Percentiles rank a stretch among this genome's conserved stretches.
Conservation (phyloP, 257 asterid species). For the Ophiorrhiza pumila region DNA sequence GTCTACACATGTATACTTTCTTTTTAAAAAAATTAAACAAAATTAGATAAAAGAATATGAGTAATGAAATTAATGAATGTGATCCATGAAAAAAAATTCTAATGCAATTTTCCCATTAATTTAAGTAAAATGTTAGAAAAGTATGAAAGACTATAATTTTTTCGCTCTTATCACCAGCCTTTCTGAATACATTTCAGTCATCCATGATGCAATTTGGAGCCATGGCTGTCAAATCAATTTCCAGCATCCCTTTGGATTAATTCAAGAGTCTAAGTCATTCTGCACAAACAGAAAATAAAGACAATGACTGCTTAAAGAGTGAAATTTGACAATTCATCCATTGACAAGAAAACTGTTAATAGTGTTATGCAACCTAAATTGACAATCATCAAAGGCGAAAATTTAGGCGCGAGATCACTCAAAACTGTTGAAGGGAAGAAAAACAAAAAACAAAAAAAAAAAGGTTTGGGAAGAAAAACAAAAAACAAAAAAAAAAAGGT, state of each 20-base stretch:
- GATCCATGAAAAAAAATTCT: too few relatives aligned
- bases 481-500: too few relatives aligned
- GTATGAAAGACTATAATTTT: background rate
- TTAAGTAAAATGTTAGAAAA: too few relatives aligned
- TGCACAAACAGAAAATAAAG: background rate
- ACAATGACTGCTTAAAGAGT: background rate
- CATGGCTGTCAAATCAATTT: background rate
- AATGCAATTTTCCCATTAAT: too few relatives aligned
- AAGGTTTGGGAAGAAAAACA: too few relatives aligned
- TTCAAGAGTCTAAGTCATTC: background rate
- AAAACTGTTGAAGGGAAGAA: background rate
- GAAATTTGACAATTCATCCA: background rate
- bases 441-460: background rate
- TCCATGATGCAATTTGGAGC: background rate
- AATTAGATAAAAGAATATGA: too few relatives aligned
- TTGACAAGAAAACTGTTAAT: background rate
- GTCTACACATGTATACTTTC: too few relatives aligned
- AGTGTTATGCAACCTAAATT: background rate
- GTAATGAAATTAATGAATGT: too few relatives aligned
- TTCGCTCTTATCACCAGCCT: background rate
- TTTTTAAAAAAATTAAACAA: too few relatives aligned
- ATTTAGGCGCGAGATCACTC: background rate
- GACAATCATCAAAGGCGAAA: background rate
- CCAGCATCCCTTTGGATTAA: too few relatives aligned
- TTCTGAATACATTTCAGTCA: background rate